Conservation (phyloP, 2,329 filamentous ascomycete species). For the Colletotrichum chlorophyti region DNA sequence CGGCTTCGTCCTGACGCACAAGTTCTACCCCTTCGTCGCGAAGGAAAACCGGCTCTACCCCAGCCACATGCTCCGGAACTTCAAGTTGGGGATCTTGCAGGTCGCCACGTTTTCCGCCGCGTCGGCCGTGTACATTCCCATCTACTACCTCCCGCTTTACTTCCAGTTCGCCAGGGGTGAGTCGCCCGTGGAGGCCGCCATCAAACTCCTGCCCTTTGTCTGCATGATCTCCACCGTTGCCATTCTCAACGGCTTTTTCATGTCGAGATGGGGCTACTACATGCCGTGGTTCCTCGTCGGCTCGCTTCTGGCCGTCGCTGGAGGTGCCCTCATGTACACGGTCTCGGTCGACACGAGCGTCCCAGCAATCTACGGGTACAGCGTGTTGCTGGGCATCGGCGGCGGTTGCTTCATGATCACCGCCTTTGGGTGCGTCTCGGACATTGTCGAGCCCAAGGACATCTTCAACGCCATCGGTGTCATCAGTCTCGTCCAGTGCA, state of each 20-base stretch:
- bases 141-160: slow-evolving; percentile 57
- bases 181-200: slow-evolving; percentile 43
- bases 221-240: slow-evolving; percentile 37
- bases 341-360: slow-evolving; percentile 26
- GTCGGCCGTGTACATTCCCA: slow-evolving; percentile 36
- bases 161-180: slow-evolving; percentile 55
- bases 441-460: no score
- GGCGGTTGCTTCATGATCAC: no score
- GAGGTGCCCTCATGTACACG: slow-evolving; percentile 39
- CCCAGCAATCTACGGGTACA: slow-evolving; percentile 41
- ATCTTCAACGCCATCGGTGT: no score
- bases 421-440: no score
- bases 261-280: slow-evolving; percentile 36
- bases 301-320: slow-evolving; percentile 39
- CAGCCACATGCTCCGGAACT: background rate
- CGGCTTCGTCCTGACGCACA: no score
- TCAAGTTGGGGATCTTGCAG: no score
- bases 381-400: slow-evolving; percentile 47
- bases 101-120: no score
- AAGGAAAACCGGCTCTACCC: background rate
- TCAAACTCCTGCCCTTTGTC: slow-evolving; percentile 49
- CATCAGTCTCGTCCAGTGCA: no score
- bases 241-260: slow-evolving; percentile 43
- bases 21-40: no score
- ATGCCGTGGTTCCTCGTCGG: slow-evolving; percentile 46